Evolutionary conservation across 495 filamentous ascomycete species (phyloP), one percentile per base, ranked within the genome.

Genomic region (Trichocladium antarcticum): DNA sequence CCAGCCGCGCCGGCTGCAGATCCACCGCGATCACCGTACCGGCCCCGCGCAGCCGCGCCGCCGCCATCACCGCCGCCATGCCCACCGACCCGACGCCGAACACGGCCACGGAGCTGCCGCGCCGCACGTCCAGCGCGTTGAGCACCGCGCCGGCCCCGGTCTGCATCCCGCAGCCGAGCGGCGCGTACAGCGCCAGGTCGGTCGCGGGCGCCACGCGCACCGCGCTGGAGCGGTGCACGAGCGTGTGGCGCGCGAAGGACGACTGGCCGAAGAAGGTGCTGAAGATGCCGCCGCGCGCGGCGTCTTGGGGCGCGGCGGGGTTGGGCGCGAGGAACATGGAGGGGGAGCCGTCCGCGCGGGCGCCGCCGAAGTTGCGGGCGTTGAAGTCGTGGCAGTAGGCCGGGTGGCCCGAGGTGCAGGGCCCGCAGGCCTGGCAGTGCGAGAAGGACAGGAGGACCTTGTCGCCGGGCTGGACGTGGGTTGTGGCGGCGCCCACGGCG

Each of bases 41-140:
- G 5, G 53, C 55, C 1, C 36, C 42, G 10, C 40, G 15, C 7
- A 63, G 49, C 9, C 43, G 39, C 2, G 54, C 50, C 12, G 57
- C 57, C 8, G 55, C 80, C 61, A 75, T 57, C 6, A 75, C 76
- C 47, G 78, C 83, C 10, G 87, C 70, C 41, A 89, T 68, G 0
- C 85, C 85, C 0, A 89, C 76, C 0, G 81, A 77, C 0, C 85
- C 85, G 14, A 82, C 80, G 0, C 85, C 85, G 54, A 87, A 82
- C 3, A 92, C 76, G 0, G 87, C 74, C 0, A 88, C 74, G 5
- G 60, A 67, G 22, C 81, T 68, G 0, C 84, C 85, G 0, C 77
- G 75, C 50, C 63, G 53, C 0, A 67, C 65, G 22, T 63, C 52
- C 2, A 72, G 51, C 2, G 65, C 50, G 45, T 73, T 73, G 11